Conservation (phyloP, 768 basidiomycete genomes). For the Boletus huronensis region DNA sequence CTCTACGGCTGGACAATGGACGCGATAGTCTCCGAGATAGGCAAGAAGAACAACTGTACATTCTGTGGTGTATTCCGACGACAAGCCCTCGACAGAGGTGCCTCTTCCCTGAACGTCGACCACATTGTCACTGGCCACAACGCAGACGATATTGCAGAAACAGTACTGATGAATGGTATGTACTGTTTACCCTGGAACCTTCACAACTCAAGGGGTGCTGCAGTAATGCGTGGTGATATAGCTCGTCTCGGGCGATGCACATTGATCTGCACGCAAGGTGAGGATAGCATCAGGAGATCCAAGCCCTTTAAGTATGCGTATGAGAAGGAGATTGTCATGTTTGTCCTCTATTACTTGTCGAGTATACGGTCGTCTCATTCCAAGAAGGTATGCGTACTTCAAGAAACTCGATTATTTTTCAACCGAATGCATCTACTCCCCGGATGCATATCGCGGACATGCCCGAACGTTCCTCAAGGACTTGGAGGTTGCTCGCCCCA, state of each 20-base stretch:
- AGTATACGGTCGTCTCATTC: slow-evolving; percentile 7
- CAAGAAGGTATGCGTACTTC: slow-evolving; percentile 92
- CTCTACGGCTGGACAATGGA: slow-evolving; percentile 99
- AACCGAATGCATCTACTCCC: slow-evolving; percentile 98
- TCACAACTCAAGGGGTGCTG: neutral
- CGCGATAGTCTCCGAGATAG: slow-evolving; percentile 88
- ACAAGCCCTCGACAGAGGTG: slow-evolving; percentile 95
- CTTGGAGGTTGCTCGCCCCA: slow-evolving; percentile 89
- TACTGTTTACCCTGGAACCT: slow-evolving; percentile 6
- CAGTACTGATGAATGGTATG: slow-evolving; percentile 97
- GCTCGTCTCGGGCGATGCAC: slow-evolving; percentile 93
- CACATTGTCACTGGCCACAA: slow-evolving; percentile 99
- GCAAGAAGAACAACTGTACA: slow-evolving; percentile 97
- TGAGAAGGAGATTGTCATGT: slow-evolving; percentile 99
- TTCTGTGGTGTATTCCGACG: slow-evolving; percentile 98
- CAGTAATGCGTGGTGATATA: slow-evolving; percentile 98
- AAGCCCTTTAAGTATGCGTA: slow-evolving; percentile 99
- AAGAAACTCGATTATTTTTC: slow-evolving; percentile 99
- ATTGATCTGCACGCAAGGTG: slow-evolving; percentile 90
- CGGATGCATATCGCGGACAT: slow-evolving; percentile 97
- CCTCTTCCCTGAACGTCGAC: slow-evolving; percentile 81
- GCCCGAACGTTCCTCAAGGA: slow-evolving; percentile 94
- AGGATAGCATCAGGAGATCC: slow-evolving; percentile 92
- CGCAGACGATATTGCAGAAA: slow-evolving; percentile 98
- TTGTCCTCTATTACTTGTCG: slow-evolving; percentile 21